phyloP scores from a whole-genome alignment of 2,329 filamentous ascomycete species.

The Colletotrichum euphorbiae region DNA sequence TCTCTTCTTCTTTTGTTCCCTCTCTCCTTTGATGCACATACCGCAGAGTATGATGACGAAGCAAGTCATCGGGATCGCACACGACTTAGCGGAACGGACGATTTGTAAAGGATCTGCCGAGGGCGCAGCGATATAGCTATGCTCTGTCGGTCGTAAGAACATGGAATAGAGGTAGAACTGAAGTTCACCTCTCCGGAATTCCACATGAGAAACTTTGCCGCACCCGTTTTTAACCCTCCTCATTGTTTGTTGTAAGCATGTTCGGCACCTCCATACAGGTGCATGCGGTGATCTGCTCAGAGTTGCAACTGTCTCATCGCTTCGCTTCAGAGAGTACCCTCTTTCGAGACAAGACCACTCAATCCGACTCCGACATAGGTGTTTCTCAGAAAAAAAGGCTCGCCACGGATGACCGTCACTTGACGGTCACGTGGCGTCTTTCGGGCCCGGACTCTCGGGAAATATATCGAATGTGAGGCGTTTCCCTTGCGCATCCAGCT shows the following conservation, averaged over 20 bases:
- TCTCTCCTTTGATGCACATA: slow-evolving; percentile 10
- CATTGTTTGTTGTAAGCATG: neutral
- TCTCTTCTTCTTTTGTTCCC: neutral
- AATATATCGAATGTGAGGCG: neutral
- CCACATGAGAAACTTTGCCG: neutral
- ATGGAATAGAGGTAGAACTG: neutral
- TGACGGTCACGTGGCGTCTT: neutral
- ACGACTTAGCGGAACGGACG: neutral
- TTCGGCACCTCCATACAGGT: neutral
- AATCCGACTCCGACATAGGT: neutral
- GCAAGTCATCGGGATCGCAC: neutral
- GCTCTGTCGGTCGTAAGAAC: neutral
- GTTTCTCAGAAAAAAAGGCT: neutral
- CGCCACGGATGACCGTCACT: neutral
- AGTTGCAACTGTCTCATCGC: neutral
- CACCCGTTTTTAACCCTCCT: neutral
- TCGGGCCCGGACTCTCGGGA: neutral
- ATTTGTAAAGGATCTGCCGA: neutral
- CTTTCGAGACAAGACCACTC: neutral
- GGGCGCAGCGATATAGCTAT: neutral
- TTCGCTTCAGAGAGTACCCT: neutral
- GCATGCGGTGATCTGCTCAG: neutral
- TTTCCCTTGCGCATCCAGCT: neutral
- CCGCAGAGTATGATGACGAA: neutral
- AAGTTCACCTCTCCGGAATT: neutral